Conservation (phyloP, 257 asterid genomes). For the Capsicum baccatum region DNA sequence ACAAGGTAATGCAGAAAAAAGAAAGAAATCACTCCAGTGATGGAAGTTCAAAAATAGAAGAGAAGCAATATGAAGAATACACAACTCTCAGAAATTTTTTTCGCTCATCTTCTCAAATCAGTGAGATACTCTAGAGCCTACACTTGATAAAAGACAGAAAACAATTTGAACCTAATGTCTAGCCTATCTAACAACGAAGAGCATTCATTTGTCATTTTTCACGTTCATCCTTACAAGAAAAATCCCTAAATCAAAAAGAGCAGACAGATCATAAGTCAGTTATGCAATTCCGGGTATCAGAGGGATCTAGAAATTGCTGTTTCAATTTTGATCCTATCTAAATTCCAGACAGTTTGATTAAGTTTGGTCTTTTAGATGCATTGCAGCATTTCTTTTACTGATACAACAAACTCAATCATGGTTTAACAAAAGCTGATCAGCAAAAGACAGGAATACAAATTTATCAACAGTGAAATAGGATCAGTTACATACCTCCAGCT, state of each 20-base stretch:
- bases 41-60: slow-evolving; percentile 13
- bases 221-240: too few species aligned
- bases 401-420: slow-evolving; percentile 12
- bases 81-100: background rate
- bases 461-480: slow-evolving; percentile 15
- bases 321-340: too few species aligned
- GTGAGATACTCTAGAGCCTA: background rate
- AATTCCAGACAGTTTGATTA: too few species aligned
- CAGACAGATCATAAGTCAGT: too few species aligned
- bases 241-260: too few species aligned
- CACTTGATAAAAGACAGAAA: background rate
- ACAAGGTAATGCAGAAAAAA: slow-evolving; percentile 33
- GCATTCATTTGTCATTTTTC: background rate
- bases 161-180: background rate
- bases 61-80: background rate
- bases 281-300: too few species aligned
- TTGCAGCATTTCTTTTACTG: background rate
- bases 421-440: slow-evolving; percentile 8
- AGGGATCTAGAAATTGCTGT: too few species aligned
- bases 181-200: background rate
- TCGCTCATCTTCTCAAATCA: background rate
- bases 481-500: slow-evolving; percentile 80
- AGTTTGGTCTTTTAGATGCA: background rate
- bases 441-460: slow-evolving; percentile 14
- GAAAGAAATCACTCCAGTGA: slow-evolving; percentile 12